phyloP scores from a whole-genome alignment of 495 filamentous ascomycete species.

The Hyaloscypha variabilis region DNA sequence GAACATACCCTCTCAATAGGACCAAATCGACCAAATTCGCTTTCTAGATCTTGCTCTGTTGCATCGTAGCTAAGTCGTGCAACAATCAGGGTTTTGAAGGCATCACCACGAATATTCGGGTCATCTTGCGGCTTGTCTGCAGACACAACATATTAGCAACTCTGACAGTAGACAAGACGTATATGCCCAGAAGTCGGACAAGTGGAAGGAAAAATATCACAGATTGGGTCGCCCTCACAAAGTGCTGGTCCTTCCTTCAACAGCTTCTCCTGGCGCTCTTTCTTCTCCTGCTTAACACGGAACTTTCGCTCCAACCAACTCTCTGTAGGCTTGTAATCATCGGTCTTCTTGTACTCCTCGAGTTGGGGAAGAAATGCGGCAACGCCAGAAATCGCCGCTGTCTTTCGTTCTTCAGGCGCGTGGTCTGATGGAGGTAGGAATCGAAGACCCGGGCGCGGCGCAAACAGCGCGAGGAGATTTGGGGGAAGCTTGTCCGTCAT shows the following conservation, averaged over 20 bases:
- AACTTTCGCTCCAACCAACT: conserved; percentile 88
- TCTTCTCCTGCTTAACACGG: conserved; percentile 78
- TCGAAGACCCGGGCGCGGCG: conserved; percentile 87
- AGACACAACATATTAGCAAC: conserved; percentile 22
- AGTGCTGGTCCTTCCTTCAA: conserved; percentile 65
- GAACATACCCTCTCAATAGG: conserved; percentile 84
- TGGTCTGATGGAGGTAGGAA: conserved; percentile 85
- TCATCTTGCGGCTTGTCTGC: conserved; percentile 75
- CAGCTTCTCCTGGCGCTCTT: conserved; percentile 61
- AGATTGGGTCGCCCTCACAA: conserved; percentile 58
- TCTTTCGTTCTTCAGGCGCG: conserved; percentile 79
- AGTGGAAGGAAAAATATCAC: conserved; percentile 29
- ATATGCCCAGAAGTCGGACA: conserved; percentile 20
- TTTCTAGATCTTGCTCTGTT: conserved; percentile 86
- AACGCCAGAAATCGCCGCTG: conserved; percentile 69
- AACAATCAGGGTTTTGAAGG: conserved; percentile 94
- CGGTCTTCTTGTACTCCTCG: conserved; percentile 67
- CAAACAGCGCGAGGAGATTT: conserved; percentile 90
- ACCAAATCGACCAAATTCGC: conserved; percentile 92
- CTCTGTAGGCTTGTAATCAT: conserved; percentile 82
- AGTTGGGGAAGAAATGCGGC: conserved; percentile 73
- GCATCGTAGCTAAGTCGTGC: conserved; percentile 86
- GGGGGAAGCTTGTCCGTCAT: conserved; percentile 98
- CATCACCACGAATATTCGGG: conserved; percentile 84
- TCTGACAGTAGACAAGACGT: conserved; percentile 6